Evolutionary conservation across 1,139 yeast species (phyloP).

Genomic region (Blastobotrys indianensis): DNA sequence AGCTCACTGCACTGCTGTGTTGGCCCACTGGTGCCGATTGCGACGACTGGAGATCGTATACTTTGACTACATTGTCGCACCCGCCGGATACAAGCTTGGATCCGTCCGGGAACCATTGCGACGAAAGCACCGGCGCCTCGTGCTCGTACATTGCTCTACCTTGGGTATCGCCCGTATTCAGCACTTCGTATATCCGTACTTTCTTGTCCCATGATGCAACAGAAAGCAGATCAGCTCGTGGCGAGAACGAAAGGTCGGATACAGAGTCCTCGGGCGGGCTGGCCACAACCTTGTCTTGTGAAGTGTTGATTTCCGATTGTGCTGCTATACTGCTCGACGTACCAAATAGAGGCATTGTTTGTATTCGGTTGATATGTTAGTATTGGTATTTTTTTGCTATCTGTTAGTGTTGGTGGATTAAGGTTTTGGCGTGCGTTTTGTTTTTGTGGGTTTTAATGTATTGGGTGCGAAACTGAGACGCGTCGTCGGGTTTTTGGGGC

Average conservation of each 20-base stretch:
- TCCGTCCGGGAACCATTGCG: conserved; percentile 85
- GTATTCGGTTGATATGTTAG: neutral
- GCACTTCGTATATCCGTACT: conserved; percentile 86
- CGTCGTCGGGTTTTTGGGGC: no score
- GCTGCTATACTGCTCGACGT: conserved; percentile 20
- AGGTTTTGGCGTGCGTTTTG: neutral
- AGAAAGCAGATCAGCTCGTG: conserved; percentile 76
- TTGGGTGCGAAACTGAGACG: no score
- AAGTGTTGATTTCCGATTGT: conserved; percentile 54
- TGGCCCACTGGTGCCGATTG: conserved; percentile 80
- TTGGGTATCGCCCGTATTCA: conserved; percentile 56
- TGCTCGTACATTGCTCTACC: conserved; percentile 91
- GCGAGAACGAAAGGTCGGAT: conserved; percentile 83
- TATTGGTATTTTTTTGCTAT: neutral
- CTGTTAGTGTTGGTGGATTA: neutral
- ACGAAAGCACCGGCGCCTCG: conserved; percentile 77
- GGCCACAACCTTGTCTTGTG: conserved; percentile 68
- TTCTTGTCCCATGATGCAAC: conserved; percentile 95
- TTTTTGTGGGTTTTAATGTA: no score
- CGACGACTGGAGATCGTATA: conserved; percentile 77
- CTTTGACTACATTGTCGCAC: conserved; percentile 80
- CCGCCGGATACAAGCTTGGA: conserved; percentile 87
- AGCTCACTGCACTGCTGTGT: conserved; percentile 76
- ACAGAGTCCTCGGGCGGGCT: conserved; percentile 92
- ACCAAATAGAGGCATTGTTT: conserved; percentile 23